Percentiles rank a stretch among this genome's conserved stretches.
These are phyloP conservation scores for Kwoniella dendrophila DNA, from an alignment of 768 basidiomycete species.

Conservation along the genomic window DNA sequence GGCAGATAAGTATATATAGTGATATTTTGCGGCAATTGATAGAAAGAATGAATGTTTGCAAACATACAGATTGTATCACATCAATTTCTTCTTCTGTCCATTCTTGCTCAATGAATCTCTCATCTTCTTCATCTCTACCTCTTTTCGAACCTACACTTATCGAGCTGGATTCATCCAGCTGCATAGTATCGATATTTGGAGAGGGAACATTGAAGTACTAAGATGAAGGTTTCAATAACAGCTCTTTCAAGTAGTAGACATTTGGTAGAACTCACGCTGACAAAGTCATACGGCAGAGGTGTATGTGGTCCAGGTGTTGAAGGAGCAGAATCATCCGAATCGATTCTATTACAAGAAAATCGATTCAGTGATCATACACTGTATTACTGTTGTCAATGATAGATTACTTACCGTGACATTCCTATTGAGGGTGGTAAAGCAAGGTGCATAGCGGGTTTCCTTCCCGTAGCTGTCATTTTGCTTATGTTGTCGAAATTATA, in stretches of 20 bases:
- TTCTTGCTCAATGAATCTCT: constrained; percentile 12
- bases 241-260: background rate
- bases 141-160: constrained; percentile 28
- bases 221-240: no score
- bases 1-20: background rate
- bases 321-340: constrained; percentile 28
- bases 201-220: constrained; percentile 10
- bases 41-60: background rate
- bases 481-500: no score
- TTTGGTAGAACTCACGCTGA: constrained; percentile 3
- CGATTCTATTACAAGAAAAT: constrained; percentile 4
- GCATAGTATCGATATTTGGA: background rate
- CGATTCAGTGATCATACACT: background rate
- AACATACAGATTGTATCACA: constrained; percentile 29
- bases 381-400: background rate
- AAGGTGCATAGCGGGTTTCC: constrained; percentile 24
- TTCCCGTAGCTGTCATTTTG: constrained; percentile 12
- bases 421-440: constrained; percentile 25
- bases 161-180: constrained; percentile 12
- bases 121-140: constrained; percentile 34
- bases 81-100: constrained; percentile 43
- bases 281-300: constrained; percentile 37
- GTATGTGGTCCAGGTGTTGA: constrained; percentile 40
- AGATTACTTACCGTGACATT: constrained; percentile 20
- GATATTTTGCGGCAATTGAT: background rate